phyloP scores from a whole-genome alignment of 169 alveolate genomes.

The Theileria equi region DNA sequence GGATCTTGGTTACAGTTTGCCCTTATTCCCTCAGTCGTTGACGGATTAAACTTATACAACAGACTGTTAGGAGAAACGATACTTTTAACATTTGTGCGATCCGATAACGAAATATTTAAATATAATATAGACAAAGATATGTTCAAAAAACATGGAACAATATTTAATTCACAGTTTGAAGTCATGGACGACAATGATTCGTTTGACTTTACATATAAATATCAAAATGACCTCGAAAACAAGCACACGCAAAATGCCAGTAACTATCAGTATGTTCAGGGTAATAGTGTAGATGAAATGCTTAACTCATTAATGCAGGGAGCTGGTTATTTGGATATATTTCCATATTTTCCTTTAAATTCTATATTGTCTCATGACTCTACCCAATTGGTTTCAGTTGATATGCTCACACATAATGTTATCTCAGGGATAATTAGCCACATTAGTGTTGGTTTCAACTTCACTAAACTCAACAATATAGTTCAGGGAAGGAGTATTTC shows the following conservation, averaged over 20 bases:
- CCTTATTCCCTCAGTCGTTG: constrained; percentile 49
- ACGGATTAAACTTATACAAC: constrained; percentile 58
- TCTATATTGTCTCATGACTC: constrained; percentile 61
- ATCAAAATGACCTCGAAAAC: constrained; percentile 28
- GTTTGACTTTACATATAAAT: constrained; percentile 4
- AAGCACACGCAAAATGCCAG: constrained; percentile 49
- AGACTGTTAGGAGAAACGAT: constrained; percentile 54
- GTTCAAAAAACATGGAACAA: constrained; percentile 5
- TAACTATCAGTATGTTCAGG: constrained; percentile 61
- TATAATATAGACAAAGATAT: constrained; percentile 16
- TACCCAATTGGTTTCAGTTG: constrained; percentile 62
- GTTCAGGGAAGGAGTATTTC: not conserved
- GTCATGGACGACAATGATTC: constrained; percentile 32
- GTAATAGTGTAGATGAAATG: constrained; percentile 46
- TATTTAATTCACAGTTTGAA: constrained; percentile 19
- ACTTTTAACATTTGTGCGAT: constrained; percentile 35
- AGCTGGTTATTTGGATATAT: constrained; percentile 17
- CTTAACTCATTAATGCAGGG: constrained; percentile 60
- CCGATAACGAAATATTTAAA: constrained; percentile 29
- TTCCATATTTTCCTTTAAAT: constrained; percentile 71
- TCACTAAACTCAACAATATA: not conserved
- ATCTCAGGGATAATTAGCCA: constrained; percentile 53
- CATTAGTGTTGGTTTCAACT: constrained; percentile 49
- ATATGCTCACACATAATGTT: constrained; percentile 63
- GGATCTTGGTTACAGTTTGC: constrained; percentile 61